Percentiles rank a stretch among this genome's conserved stretches.
phyloP scores from a whole-genome alignment of 768 basidiomycete species.

The Mycena rosella region DNA sequence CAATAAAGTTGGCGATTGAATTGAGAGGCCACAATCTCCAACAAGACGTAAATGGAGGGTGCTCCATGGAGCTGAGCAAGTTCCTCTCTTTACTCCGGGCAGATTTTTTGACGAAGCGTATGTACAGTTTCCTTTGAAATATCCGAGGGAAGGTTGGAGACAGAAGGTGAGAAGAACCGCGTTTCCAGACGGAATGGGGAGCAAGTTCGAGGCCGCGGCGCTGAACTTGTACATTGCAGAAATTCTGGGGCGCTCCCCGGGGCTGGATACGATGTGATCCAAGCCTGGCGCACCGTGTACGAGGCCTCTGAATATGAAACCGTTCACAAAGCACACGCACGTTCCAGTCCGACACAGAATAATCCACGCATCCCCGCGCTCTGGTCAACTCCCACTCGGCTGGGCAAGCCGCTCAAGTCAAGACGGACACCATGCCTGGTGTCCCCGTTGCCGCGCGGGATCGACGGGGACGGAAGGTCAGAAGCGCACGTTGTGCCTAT shows the following conservation, averaged over 20 bases:
- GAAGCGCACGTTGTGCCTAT: slow-evolving; percentile 10
- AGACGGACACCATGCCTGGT: neutral
- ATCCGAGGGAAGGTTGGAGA: slow-evolving; percentile 25
- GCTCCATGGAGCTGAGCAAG: slow-evolving; percentile 1
- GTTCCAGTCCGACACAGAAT: neutral
- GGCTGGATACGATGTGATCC: too few species aligned
- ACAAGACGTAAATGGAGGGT: slow-evolving; percentile 10
- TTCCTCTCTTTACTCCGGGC: neutral
- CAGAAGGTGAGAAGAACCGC: slow-evolving; percentile 16
- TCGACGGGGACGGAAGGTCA: slow-evolving; percentile 48
- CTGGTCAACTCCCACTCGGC: neutral
- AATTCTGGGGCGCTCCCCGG: neutral
- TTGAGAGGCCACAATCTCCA: slow-evolving; percentile 7
- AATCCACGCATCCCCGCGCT: neutral
- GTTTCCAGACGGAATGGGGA: slow-evolving; percentile 13
- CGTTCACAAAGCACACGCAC: neutral
- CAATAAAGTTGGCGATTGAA: slow-evolving; percentile 10
- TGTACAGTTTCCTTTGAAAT: slow-evolving; percentile 7
- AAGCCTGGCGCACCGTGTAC: too few species aligned
- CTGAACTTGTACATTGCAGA: neutral
- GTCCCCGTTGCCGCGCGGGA: slow-evolving; percentile 75
- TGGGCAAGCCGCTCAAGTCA: neutral
- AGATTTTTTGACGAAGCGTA: too few species aligned
- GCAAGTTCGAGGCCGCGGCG: slow-evolving; percentile 12
- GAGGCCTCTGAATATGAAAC: too few species aligned